A percentile compares a stretch with the other conserved stretches of the same genome.
Conservation (phyloP, 192 early-diverging fungal species). For the Rhizophagus prolifer region DNA sequence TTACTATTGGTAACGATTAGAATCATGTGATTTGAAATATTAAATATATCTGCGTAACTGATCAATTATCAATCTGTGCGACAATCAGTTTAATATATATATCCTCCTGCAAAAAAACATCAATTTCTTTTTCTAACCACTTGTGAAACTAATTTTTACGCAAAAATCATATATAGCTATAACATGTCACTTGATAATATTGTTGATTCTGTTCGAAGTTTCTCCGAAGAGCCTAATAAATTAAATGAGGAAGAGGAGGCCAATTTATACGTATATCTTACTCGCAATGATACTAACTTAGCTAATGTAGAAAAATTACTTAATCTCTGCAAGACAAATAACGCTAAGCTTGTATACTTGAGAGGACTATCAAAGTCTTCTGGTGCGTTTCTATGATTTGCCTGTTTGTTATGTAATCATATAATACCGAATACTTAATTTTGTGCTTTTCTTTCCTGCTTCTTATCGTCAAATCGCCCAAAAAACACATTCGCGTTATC, state of each 20-base stretch:
- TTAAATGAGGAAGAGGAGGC: not conserved
- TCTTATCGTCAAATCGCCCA: not conserved
- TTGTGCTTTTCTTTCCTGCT: no score
- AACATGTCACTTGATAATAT: not conserved
- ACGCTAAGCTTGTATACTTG: not conserved
- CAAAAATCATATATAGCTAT: slow-evolving; percentile 1
- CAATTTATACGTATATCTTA: not conserved
- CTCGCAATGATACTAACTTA: not conserved
- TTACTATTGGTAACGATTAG: no score
- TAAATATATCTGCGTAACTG: no score
- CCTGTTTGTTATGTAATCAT: not conserved
- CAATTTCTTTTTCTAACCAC: not conserved
- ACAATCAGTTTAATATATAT: no score
- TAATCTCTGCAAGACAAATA: slow-evolving; percentile 11
- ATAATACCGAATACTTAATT: slow-evolving; percentile 20
- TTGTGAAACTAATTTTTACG: slow-evolving; percentile 1
- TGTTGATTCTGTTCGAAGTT: not conserved
- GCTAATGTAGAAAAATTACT: not conserved
- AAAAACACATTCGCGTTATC: not conserved
- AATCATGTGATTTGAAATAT: no score
- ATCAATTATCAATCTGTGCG: no score
- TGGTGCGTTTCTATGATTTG: not conserved
- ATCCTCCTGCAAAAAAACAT: no score
- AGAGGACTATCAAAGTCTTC: not conserved
- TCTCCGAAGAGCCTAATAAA: slow-evolving; percentile 10